phyloP scores from a whole-genome alignment of 441 rosid genomes.

The Populus hybrid region DNA sequence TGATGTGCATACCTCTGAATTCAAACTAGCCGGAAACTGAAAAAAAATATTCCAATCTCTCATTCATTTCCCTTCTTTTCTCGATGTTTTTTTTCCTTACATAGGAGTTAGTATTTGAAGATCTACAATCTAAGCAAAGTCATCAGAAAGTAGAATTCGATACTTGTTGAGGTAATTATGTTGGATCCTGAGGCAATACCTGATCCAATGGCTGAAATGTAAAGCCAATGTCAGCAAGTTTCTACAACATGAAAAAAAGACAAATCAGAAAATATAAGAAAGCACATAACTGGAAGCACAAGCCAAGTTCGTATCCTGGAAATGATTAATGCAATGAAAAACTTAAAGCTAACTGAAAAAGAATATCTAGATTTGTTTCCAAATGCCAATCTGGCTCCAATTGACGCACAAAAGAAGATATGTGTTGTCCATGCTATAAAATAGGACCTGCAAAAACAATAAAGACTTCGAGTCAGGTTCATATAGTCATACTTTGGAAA shows the following conservation, averaged over 20 bases:
- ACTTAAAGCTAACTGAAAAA: no score
- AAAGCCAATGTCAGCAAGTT: constrained; percentile 89
- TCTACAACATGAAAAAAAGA: constrained; percentile 31
- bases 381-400: no score
- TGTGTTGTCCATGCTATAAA: no score
- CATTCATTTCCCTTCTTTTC: not conserved
- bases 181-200: not conserved
- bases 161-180: not conserved
- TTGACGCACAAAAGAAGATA: no score
- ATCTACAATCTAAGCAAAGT: not conserved
- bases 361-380: no score
- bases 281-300: not conserved
- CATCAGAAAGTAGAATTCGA: not conserved
- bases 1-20: not conserved
- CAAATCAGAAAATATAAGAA: not conserved
- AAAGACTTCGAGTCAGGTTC: no score
- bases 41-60: not conserved
- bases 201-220: constrained; percentile 35
- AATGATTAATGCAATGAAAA: not conserved
- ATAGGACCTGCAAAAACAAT: no score
- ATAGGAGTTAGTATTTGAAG: not conserved
- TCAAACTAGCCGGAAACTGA: not conserved
- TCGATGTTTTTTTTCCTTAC: not conserved
- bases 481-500: no score
- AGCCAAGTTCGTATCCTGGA: not conserved